Base-by-base conservation (phyloP, 371 early-diverging fungal genomes). In the Globomyces sp. region DNA sequence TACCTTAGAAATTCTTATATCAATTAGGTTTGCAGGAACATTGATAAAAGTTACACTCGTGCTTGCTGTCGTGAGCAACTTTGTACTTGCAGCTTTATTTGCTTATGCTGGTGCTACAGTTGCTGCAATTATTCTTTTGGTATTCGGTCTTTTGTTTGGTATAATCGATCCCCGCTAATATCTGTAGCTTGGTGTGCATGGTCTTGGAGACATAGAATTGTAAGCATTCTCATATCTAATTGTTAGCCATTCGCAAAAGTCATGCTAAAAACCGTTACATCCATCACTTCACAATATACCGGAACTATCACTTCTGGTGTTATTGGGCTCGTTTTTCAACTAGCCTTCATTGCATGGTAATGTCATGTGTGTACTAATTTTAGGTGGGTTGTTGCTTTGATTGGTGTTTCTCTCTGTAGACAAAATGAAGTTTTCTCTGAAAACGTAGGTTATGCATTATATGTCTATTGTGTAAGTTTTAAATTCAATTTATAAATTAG, bases 191-290 rank as follows among this genome's bases (percentile, higher is more conserved):
- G 42, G 61, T 58, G 58, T 5, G 24, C 41, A 10, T 53, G 61
- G 43, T 42, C 42, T 13, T 46, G 46, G 41, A 50, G 49, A 45
- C 13, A 4, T 9, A 46, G 49, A 34, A 42, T 39, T 49, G 24
- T 24, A 24, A 24, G 24, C 24, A 24, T 24, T 24, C 24, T 24
- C 24, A 24, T 24, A 24, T 24, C 24, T 24, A 24, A 24, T 24
- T 24, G 24, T 24, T 24, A 24, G 24, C 76, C 75, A 11, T 71
- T 77, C 49, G 77, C 75, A 3, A 66, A 71, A 45, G 42, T 77
- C 34, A 67, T 77, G 61, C 59, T 78, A 42, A 68, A 77, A 57
- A 74, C 77, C 3, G 75, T 77, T 47, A 70, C 71, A 10, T 6
- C 42, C 1, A 66, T 78, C 46, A 70, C 75, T n/a, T 51, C 49